Evolutionary conservation across 768 basidiomycete genomes (phyloP), one percentile per base, ranked within the genome.

Genomic region (Lentinula boryana): DNA sequence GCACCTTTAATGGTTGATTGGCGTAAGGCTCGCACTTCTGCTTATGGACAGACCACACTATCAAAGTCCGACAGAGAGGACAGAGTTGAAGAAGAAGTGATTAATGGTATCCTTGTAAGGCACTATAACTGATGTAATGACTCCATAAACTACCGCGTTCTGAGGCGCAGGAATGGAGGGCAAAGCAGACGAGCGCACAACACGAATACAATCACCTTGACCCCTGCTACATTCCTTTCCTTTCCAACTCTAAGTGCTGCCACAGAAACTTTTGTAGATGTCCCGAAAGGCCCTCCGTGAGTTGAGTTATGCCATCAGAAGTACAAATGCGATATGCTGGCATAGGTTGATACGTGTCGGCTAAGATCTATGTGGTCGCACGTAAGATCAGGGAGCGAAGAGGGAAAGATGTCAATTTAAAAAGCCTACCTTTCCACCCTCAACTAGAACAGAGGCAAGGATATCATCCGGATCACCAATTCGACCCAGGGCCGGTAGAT

Each of bases 401-500:
- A 12, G 10, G n/a, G n/a, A n/a, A 41, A 18, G 62, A 40, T 41
- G 15, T 16, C 53, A 52, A 27, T 27, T 46, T 52, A n/a, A 46
- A 18, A 21, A 18, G 66, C 75, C 31, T 61, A 86, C 88, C 78
- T 86, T 80, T 68, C 89, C 83, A 60, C 85, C 78, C 62, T 87
- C 75, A 4, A 93, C 89, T 6, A 86, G 76, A 10, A 93, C 90
- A 1, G 87, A 81, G 2, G 80, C 91, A 50, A 93, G 78, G 62
- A 93, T 93, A 70, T 93, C 92, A 66, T 93, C 91, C 1, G 89
- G 87, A 67, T 91, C 88, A 13, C 90, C 89, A 55, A 92, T 87
- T 49, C 91, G 79, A 0, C 85, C 87, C 7, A 90, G 69, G 12
- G 89, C 80, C 1, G 91, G 92, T 5, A 90, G 67, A 60, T 93